These are phyloP conservation scores for Dictyostelium intermedium DNA, from an alignment of 78 protist species.

Conservation along the genomic window DNA sequence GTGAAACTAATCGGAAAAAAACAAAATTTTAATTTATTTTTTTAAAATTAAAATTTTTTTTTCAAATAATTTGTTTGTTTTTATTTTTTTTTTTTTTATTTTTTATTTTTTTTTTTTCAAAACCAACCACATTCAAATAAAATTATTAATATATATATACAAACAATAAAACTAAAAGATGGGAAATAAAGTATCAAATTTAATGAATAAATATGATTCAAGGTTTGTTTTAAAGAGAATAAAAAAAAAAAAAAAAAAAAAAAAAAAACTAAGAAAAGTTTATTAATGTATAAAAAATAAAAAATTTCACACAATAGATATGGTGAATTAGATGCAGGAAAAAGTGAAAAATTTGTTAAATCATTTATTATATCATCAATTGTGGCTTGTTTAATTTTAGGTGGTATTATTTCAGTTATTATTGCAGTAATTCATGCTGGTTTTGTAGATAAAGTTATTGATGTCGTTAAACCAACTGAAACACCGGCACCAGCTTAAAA, in stretches of 20 bases:
- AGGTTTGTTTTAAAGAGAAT: neutral
- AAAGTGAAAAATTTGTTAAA: conserved; percentile 53
- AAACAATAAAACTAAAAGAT: conserved; percentile 3
- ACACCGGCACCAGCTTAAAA: neutral
- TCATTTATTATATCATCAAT: conserved; percentile 38
- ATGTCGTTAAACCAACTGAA: neutral
- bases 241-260: neutral
- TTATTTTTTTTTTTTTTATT: neutral
- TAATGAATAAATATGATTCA: conserved; percentile 63
- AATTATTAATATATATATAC: neutral
- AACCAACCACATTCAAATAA: neutral
- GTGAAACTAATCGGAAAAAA: neutral
- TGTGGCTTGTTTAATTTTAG: conserved; percentile 15
- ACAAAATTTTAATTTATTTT: neutral
- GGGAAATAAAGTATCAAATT: conserved; percentile 62
- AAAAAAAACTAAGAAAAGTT: no score
- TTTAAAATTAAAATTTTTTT: neutral
- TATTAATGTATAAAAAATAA: neutral
- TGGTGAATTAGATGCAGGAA: conserved; percentile 61
- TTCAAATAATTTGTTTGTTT: neutral
- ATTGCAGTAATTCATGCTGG: neutral
- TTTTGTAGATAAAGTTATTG: neutral
- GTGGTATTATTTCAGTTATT: conserved; percentile 29
- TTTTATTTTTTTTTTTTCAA: neutral
- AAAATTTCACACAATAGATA: neutral